Evolutionary conservation across 2,329 filamentous ascomycete species (phyloP).

Genomic region (Penicillium concentricum): DNA sequence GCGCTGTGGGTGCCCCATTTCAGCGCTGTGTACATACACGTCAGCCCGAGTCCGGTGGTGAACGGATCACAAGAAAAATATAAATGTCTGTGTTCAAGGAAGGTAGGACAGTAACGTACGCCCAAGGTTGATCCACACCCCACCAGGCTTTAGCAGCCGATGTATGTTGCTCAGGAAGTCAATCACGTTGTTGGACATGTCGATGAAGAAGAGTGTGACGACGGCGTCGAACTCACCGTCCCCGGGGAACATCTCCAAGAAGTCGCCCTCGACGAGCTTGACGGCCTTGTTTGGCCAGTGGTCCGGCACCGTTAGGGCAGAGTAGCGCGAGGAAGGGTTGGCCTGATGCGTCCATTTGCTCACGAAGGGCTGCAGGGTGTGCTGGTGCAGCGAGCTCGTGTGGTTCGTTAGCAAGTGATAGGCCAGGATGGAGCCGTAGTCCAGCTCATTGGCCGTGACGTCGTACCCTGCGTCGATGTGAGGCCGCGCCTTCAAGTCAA

Average conservation of each 20-base stretch:
- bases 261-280: slow-evolving; percentile 1
- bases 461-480: slow-evolving; percentile 1
- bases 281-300: slow-evolving; percentile 1
- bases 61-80: background rate
- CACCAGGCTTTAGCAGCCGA: background rate
- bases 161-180: background rate
- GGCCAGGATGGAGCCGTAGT: slow-evolving; percentile 5
- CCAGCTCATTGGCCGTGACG: slow-evolving; percentile 4
- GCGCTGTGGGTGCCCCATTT: background rate
- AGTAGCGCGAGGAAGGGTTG: background rate
- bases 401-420: slow-evolving; percentile 1
- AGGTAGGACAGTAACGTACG: background rate
- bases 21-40: background rate
- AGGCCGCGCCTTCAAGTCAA: background rate
- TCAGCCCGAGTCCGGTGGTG: background rate
- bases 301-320: background rate
- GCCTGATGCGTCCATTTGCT: slow-evolving; percentile 1
- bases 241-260: background rate
- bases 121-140: slow-evolving; percentile 1
- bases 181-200: background rate
- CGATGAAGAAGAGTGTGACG: slow-evolving; percentile 1
- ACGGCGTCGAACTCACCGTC: background rate
- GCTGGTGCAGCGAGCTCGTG: slow-evolving; percentile 1
- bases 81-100: background rate
- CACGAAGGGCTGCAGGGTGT: background rate